Base-by-base conservation (phyloP, 352 stramenopile species). In the Phytophthora vignae region DNA sequence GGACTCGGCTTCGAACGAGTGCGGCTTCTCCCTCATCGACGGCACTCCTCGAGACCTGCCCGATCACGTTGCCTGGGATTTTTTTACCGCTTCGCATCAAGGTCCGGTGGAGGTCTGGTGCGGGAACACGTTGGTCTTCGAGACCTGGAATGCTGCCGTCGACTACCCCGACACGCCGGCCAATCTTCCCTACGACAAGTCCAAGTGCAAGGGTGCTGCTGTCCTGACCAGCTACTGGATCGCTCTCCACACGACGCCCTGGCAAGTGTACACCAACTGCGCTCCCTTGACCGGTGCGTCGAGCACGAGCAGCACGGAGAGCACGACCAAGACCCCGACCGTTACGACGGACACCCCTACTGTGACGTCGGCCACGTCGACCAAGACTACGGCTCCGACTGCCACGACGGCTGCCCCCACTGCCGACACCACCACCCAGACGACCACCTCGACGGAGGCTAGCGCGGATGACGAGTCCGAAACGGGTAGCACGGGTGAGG, bases 251-350 rank as follows among this genome's bases (percentile, higher is more conserved):
- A 63, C 74, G 49, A 72, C 69, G 2, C 64, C 71, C 25, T 88
- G 81, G 81, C 81, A 88, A 54, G 58, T 84, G 22, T 88, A 88
- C 66, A 86, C 70, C 3, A 84, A 85, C 65, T 87, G 77, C 42
- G 74, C 77, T n/a, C 55, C 65, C 19, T 25, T 82, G 25, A 75
- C 31, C 1, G 66, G 72, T n/a, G 60, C n/a, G 10, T 67, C 64
- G 27, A 66, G 67, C 11, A 67, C 77, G 29, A 75, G 44, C 49
- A 60, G 55, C 11, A 71, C 50, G 4, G 22, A 60, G 33, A 49
- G 40, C 5, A 61, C 58, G 10, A 60, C 46, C 1, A 58, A n/a
- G 7, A 29, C 68, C 1, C 40, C 58, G 33, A 12, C 60, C 22
- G 11, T 53, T 2, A 66, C 66, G 0, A 60, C 55, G 25, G 25